Conservation (phyloP, 495 filamentous ascomycete species). For the Schizothecium vesticola region DNA sequence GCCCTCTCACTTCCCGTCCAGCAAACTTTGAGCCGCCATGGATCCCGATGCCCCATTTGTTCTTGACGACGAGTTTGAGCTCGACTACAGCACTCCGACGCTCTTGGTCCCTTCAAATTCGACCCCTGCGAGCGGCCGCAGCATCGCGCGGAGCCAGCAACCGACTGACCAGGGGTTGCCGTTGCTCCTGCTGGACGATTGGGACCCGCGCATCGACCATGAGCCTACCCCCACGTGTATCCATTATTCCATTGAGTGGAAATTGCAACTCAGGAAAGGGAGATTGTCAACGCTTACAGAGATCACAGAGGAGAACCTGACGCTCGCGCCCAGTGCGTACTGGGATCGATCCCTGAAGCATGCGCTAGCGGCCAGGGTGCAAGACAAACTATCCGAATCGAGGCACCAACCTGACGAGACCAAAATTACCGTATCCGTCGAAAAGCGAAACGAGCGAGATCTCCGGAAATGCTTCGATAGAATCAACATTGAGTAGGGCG, state of each 20-base stretch:
- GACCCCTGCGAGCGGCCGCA: no score
- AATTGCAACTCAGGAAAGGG: constrained; percentile 5
- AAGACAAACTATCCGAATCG: constrained; percentile 6
- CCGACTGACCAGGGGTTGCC: no score
- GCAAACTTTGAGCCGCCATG: no score
- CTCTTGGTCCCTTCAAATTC: no score
- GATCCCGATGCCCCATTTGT: no score
- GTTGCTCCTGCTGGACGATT: no score
- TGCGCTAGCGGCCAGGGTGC: constrained; percentile 3
- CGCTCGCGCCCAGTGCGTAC: constrained; percentile 5
- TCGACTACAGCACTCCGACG: no score
- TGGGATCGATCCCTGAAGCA: constrained; percentile 7
- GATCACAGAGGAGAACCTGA: constrained; percentile 8
- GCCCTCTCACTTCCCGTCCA: no score
- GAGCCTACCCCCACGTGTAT: constrained; percentile 4
- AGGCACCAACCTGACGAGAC: constrained; percentile 8
- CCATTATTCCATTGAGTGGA: constrained; percentile 10
- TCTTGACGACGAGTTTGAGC: no score
- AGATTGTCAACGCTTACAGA: constrained; percentile 10
- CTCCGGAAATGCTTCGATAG: constrained; percentile 3
- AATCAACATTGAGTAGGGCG: neutral
- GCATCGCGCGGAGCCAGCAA: no score
- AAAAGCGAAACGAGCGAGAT: constrained; percentile 6
- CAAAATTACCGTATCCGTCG: constrained; percentile 4
- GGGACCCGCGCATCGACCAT: no score